Evolutionary conservation across 148 eudicot species (phyloP).

Genomic region (Diospyros kaki): DNA sequence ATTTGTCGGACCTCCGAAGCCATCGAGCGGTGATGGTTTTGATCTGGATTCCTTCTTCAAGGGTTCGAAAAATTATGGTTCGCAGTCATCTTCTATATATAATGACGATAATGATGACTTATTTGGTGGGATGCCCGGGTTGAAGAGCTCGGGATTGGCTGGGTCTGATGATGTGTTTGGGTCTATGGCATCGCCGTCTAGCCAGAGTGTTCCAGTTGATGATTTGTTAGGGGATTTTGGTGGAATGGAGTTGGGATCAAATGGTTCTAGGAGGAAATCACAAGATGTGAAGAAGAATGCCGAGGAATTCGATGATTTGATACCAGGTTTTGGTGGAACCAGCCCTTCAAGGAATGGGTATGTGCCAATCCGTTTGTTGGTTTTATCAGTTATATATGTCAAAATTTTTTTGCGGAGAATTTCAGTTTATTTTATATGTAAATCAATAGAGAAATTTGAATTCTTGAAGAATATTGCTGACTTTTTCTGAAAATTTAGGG

Average conservation of each 20-base stretch:
- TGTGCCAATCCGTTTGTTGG: slow-evolving; percentile 4
- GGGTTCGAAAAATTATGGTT: slow-evolving; percentile 25
- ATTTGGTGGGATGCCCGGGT: slow-evolving; percentile 46
- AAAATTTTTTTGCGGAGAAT: not conserved
- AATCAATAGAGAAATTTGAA: not conserved
- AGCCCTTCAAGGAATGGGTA: slow-evolving; percentile 35
- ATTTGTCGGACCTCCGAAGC: slow-evolving; percentile 28
- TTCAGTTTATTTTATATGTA: not conserved
- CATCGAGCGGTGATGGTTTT: slow-evolving; percentile 24
- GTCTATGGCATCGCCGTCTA: slow-evolving; percentile 28
- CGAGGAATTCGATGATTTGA: slow-evolving; percentile 41
- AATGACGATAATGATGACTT: slow-evolving; percentile 34
- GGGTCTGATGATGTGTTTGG: slow-evolving; percentile 38
- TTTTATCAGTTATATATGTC: not conserved
- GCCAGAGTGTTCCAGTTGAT: slow-evolving; percentile 32
- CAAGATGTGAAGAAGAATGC: slow-evolving; percentile 20
- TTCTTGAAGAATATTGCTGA: not conserved
- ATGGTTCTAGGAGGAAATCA: slow-evolving; percentile 11
- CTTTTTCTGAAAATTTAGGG: not conserved
- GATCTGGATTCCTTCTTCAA: slow-evolving; percentile 43
- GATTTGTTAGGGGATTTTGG: slow-evolving; percentile 56
- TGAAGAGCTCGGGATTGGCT: slow-evolving; percentile 10
- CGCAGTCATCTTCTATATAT: slow-evolving; percentile 18
- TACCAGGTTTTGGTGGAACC: slow-evolving; percentile 55
- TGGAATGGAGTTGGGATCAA: slow-evolving; percentile 24